Evolutionary conservation across 1,139 yeast species (phyloP), one percentile per base, ranked within the genome.

Genomic region (Suhomyces choctaworum): DNA sequence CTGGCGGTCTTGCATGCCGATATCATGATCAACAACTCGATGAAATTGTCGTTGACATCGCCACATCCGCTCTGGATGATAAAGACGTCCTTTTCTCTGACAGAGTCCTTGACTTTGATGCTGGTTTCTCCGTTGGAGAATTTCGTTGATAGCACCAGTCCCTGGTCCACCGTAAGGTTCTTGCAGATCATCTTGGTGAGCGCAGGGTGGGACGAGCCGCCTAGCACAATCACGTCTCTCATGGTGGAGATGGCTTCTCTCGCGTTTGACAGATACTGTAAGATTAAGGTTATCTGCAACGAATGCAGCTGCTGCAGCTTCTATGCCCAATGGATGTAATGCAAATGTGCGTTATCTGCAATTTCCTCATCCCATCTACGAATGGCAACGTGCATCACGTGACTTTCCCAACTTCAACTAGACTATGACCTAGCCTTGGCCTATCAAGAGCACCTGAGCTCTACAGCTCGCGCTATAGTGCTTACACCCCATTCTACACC

Each of bases 1-100:
- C 95, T 84, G 3, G 98, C 96, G 20, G 94, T 85, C 57, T 92
- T 92, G 62, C 97, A 90, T 5, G 98, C 98, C 12, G 95, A 83
- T 32, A 94, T 79, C 73, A 88, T 80, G 48, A 94, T 85, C 48
- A 92, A 65, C 34, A 94, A 70, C 62, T 94, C 97, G 58, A 94
- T 76, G 50, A 94, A 84, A 52, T 80, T 82, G 58, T 92, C 97
- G 58, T 94, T 94, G 29, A 90, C 96, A 51, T 84, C 80, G 9
- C 96, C 96, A 54, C 94, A 84, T 4, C 92, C 88, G 22, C 81
- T 70, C 53, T 83, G 92, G 27, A 83, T 65, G 30, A 90, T 94
- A 54, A 83, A 90, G 4, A 90, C 97, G 60, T 89, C 96, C 62
- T 89, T 90, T 49, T 88, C 97, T 56, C 97, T 75, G 24, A 90